These are phyloP conservation scores for Tuber brumale DNA, from an alignment of 495 filamentous ascomycete genomes.

Conservation along the genomic window DNA sequence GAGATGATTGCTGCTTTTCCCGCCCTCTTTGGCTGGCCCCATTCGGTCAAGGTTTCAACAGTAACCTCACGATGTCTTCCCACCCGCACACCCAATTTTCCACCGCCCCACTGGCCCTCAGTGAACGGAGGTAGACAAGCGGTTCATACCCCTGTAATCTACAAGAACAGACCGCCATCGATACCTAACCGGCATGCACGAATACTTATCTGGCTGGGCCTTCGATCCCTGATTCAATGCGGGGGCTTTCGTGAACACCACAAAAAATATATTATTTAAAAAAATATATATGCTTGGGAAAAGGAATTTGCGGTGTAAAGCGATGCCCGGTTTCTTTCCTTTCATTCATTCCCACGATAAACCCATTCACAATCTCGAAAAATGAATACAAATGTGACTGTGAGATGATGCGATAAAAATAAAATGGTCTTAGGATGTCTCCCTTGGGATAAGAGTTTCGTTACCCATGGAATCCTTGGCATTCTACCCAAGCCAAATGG, in stretches of 20 bases:
- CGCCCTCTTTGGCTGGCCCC: slow-evolving; percentile 37
- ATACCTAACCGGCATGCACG: slow-evolving; percentile 31
- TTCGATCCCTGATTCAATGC: not conserved
- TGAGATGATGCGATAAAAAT: slow-evolving; percentile 10
- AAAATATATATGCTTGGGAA: slow-evolving; percentile 6
- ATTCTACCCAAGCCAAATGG: slow-evolving; percentile 13
- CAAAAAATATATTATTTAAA: slow-evolving; percentile 3
- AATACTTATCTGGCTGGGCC: slow-evolving; percentile 16
- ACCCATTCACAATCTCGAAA: slow-evolving; percentile 16
- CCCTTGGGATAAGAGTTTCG: slow-evolving; percentile 20
- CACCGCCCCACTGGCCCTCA: slow-evolving; percentile 21
- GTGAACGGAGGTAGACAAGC: slow-evolving; percentile 23
- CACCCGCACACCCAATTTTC: slow-evolving; percentile 27
- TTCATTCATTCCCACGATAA: not conserved
- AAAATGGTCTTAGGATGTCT: slow-evolving; percentile 25
- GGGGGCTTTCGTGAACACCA: slow-evolving; percentile 8
- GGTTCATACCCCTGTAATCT: slow-evolving; percentile 29
- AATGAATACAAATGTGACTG: slow-evolving; percentile 19
- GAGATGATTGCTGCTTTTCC: slow-evolving; percentile 38
- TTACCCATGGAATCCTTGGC: slow-evolving; percentile 24
- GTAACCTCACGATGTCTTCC: slow-evolving; percentile 39
- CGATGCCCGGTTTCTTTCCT: not conserved
- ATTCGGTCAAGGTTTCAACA: slow-evolving; percentile 35
- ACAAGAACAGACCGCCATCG: slow-evolving; percentile 30
- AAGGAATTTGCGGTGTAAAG: not conserved